Conservation (phyloP, 1,139 yeast genomes). For the Magnusiomyces tetraspermus region DNA sequence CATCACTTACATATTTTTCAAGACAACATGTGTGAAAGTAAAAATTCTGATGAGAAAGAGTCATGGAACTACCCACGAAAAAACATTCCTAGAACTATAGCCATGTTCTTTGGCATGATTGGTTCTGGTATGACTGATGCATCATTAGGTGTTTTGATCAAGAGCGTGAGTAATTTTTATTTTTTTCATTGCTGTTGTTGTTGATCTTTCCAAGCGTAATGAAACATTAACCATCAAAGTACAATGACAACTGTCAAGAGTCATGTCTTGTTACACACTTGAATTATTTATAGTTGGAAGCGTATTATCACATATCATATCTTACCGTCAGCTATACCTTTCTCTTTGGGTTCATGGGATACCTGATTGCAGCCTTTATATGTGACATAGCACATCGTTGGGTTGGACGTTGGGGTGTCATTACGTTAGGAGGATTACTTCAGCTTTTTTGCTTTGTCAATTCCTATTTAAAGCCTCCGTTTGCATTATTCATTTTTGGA, state of each 20-base stretch:
- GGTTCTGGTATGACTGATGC: conserved; percentile 29
- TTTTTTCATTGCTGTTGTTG: neutral
- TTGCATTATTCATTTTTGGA: conserved; percentile 39
- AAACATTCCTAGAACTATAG: conserved; percentile 14
- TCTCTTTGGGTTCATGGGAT: conserved; percentile 31
- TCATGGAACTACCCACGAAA: conserved; percentile 9
- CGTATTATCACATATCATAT: conserved; percentile 23
- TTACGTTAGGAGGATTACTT: conserved; percentile 33
- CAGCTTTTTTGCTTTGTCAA: conserved; percentile 37
- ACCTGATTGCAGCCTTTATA: conserved; percentile 32
- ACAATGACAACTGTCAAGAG: neutral
- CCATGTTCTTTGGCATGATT: conserved; percentile 23
- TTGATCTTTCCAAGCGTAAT: neutral
- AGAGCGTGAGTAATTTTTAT: conserved; percentile 14
- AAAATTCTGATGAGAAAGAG: neutral
- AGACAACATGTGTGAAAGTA: neutral
- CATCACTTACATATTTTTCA: neutral
- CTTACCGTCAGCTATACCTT: conserved; percentile 24
- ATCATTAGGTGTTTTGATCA: conserved; percentile 24
- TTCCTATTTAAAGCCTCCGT: conserved; percentile 36
- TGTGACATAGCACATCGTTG: conserved; percentile 33
- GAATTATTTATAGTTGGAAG: conserved; percentile 22
- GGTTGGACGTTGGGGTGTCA: conserved; percentile 38
- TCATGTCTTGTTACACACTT: too few relatives aligned
- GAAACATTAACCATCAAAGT: neutral